Conservation (phyloP, 371 early-diverging fungal species). For the Modicella reniformis region DNA sequence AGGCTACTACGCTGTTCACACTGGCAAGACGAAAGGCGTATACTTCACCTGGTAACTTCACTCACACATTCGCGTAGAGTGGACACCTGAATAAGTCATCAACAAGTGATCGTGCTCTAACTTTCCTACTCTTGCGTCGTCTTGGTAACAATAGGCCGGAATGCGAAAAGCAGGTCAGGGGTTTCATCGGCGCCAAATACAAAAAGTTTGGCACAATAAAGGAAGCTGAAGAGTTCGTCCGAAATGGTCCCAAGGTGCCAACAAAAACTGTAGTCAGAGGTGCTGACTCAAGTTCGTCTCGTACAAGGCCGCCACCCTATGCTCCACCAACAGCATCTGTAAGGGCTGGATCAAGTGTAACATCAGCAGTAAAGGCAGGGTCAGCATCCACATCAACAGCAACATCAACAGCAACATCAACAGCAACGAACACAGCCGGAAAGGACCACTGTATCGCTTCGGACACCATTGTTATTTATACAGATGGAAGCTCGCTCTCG, state of each 20-base stretch:
- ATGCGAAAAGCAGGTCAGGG: slow-evolving; percentile 66
- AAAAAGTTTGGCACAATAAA: slow-evolving; percentile 65
- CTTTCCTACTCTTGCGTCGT: not conserved
- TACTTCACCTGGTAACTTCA: slow-evolving; percentile 61
- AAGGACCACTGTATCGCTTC: slow-evolving; percentile 28
- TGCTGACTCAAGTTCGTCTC: not conserved
- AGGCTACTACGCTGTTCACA: slow-evolving; percentile 69
- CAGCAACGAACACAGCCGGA: not conserved
- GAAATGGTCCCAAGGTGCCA: slow-evolving; percentile 21
- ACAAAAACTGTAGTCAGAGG: slow-evolving; percentile 17
- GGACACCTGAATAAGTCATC: too few relatives aligned
- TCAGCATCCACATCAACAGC: slow-evolving; percentile 8
- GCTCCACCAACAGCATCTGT: slow-evolving; percentile 13
- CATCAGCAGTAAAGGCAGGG: slow-evolving; percentile 5
- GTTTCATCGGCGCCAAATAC: slow-evolving; percentile 64
- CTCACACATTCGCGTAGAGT: not conserved
- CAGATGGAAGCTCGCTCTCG: slow-evolving; percentile 79
- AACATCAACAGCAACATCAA: not conserved
- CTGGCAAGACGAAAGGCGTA: slow-evolving; percentile 65
- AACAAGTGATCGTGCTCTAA: too few relatives aligned
- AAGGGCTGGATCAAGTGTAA: slow-evolving; percentile 4
- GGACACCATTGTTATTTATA: slow-evolving; percentile 65
- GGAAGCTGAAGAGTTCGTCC: slow-evolving; percentile 64
- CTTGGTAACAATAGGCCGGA: slow-evolving; percentile 57
- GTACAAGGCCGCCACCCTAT: slow-evolving; percentile 12